Evolutionary conservation across 306 rosid species (phyloP).

Genomic region (Senna tora): DNA sequence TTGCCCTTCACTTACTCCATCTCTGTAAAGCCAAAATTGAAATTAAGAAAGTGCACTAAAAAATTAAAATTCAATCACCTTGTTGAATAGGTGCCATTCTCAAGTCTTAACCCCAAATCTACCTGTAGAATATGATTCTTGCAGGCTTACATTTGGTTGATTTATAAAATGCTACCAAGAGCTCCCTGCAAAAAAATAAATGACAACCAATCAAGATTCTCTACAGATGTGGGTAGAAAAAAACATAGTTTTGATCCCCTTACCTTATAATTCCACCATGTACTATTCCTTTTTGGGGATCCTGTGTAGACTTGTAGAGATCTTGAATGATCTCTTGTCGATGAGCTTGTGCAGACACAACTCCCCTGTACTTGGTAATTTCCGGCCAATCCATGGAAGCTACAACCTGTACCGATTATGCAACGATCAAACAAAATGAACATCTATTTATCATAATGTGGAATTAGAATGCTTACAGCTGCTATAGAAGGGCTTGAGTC

Average conservation of each 20-base stretch:
- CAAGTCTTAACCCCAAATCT: neutral
- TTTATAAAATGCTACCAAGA: constrained; percentile 45
- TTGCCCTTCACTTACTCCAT: constrained; percentile 91
- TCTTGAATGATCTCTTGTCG: constrained; percentile 76
- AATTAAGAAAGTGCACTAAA: neutral
- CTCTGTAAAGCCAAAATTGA: constrained; percentile 49
- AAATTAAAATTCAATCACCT: neutral
- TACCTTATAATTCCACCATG: constrained; percentile 78
- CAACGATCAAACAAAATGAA: neutral
- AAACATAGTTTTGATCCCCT: neutral
- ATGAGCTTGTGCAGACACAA: constrained; percentile 69
- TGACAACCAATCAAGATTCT: neutral
- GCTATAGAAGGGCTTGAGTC: constrained; percentile 80
- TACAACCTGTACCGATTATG: constrained; percentile 58
- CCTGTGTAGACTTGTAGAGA: constrained; percentile 40
- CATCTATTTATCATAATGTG: neutral
- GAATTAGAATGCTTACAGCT: constrained; percentile 53
- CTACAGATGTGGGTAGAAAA: neutral
- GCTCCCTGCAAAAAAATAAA: constrained; percentile 52
- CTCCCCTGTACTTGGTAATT: constrained; percentile 62
- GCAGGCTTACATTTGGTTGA: constrained; percentile 42
- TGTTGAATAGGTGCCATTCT: no score
- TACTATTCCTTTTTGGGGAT: constrained; percentile 47
- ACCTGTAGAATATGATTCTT: constrained; percentile 86
- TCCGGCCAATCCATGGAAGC: constrained; percentile 96